phyloP scores from a whole-genome alignment of 176 grass and related monocot genomes.

The Carex pumila region DNA sequence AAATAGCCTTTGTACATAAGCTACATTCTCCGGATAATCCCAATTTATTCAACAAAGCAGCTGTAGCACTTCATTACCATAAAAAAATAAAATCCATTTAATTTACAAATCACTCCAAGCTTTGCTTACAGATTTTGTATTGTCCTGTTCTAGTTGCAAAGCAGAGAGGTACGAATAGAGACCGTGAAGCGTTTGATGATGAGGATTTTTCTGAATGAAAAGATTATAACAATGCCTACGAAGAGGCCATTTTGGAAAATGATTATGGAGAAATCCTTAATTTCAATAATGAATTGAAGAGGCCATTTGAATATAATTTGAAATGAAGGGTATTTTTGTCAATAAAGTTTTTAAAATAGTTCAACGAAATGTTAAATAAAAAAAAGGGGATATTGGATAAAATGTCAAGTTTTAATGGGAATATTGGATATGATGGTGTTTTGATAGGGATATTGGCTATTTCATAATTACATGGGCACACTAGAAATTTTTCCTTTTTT shows the following conservation, averaged over 20 bases:
- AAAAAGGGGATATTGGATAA: no score
- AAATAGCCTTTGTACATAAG: neutral
- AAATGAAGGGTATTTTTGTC: no score
- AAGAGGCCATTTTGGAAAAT: neutral
- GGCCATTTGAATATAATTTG: no score
- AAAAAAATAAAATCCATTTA: neutral
- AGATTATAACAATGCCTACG: no score
- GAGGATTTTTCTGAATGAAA: neutral
- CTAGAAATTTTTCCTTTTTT: no score
- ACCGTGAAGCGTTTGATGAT: neutral
- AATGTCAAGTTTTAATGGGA: no score
- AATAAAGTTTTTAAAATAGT: no score
- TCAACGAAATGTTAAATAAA: no score
- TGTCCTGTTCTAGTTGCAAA: neutral
- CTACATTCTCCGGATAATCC: neutral
- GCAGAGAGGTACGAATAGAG: neutral
- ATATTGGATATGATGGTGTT: no score
- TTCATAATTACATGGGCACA: no score
- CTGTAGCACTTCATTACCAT: neutral
- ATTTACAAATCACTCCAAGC: neutral
- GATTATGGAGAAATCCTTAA: neutral
- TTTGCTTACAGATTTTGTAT: neutral
- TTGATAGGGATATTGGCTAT: no score
- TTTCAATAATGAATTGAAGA: neutral
- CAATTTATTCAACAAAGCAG: neutral